Evolutionary conservation across 2,329 filamentous ascomycete genomes (phyloP).

Genomic region (Botrytis sinoallii): DNA sequence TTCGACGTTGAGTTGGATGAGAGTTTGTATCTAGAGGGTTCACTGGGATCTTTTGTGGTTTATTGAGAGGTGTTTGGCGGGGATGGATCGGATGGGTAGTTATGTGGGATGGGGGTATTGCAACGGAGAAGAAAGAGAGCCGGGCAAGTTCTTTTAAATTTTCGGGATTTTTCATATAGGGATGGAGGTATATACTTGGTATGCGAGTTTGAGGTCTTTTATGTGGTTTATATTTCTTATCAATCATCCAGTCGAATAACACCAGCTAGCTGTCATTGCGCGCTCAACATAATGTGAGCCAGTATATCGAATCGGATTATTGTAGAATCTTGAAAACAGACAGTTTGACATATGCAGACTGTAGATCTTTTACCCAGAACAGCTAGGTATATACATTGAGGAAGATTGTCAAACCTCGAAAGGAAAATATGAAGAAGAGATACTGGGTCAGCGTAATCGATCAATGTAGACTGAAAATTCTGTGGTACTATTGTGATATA

Average conservation of each 20-base stretch:
- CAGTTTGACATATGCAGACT: not conserved
- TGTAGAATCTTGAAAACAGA: not conserved
- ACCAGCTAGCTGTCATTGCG: no score
- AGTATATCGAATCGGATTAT: not conserved
- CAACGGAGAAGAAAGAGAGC: no score
- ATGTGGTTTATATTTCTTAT: not conserved
- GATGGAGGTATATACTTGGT: not conserved
- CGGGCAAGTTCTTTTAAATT: not conserved
- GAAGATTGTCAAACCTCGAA: not conserved
- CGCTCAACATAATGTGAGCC: not conserved
- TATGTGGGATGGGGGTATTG: not conserved
- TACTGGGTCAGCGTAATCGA: accelerated
- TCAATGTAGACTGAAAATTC: not conserved
- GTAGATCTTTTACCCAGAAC: accelerated
- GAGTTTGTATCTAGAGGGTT: not conserved
- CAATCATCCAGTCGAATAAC: no score
- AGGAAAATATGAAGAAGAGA: not conserved
- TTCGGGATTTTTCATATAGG: not conserved
- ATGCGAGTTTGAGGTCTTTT: not conserved
- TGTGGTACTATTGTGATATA: not conserved
- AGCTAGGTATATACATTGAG: not conserved
- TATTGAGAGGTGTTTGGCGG: not conserved
- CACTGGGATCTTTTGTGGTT: slow-evolving; percentile 1
- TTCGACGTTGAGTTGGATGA: not conserved
- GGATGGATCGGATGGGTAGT: no score